phyloP scores from a whole-genome alignment of 2,329 filamentous ascomycete species.

The Neonectria sp. region DNA sequence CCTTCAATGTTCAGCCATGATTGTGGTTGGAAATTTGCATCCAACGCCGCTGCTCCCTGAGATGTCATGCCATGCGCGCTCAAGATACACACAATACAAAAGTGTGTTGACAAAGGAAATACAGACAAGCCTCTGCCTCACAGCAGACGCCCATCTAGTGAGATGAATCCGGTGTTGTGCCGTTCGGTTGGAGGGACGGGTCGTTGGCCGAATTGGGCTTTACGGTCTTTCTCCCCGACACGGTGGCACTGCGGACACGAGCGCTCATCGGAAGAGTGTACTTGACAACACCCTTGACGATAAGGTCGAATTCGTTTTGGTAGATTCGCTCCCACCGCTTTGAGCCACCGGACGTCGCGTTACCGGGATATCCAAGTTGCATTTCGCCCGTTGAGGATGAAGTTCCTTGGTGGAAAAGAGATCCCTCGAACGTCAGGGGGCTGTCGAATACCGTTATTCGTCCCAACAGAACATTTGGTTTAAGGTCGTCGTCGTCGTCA shows the following conservation, averaged over 20 bases:
- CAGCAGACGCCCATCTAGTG: conserved; percentile 36
- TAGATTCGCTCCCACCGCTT: conserved; percentile 93
- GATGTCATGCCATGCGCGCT: conserved; percentile 56
- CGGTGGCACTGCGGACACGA: conserved; percentile 71
- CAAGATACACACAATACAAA: conserved; percentile 51
- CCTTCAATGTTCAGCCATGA: conserved; percentile 50
- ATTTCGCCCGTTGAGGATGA: conserved; percentile 87
- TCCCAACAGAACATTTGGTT: conserved; percentile 91
- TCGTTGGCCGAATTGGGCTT: conserved; percentile 75
- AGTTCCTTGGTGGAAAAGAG: conserved; percentile 82
- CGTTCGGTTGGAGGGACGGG: conserved; percentile 80
- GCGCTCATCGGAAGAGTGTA: conserved; percentile 79
- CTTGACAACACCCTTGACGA: conserved; percentile 90
- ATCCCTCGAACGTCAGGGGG: conserved; percentile 89
- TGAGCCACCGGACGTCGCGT: conserved; percentile 87
- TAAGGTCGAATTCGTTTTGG: conserved; percentile 92
- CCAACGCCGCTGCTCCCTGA: conserved; percentile 54
- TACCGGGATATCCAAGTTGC: conserved; percentile 86
- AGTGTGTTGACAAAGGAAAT: conserved; percentile 44
- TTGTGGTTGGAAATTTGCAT: conserved; percentile 49
- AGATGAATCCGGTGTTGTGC: conserved; percentile 65
- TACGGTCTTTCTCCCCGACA: conserved; percentile 72
- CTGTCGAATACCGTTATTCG: conserved; percentile 90
- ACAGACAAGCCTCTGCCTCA: conserved; percentile 38
- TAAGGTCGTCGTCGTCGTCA: conserved; percentile 71